A percentile compares a stretch with the other conserved stretches of the same genome.
Evolutionary conservation across 2,329 filamentous ascomycete species (phyloP).

Genomic region (Geosmithia putterillii): DNA sequence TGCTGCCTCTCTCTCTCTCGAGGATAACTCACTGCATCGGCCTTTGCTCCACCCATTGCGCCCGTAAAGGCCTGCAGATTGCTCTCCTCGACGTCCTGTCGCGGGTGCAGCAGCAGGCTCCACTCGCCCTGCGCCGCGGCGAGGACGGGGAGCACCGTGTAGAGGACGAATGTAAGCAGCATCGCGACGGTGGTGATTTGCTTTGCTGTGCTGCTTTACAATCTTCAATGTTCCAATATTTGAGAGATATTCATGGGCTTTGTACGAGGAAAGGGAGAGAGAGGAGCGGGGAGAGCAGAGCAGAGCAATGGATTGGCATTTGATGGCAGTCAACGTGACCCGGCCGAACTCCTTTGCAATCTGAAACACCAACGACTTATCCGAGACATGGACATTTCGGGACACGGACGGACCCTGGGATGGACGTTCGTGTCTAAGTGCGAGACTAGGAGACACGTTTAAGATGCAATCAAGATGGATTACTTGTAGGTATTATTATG

Average conservation of each 20-base stretch:
- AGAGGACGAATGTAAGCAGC: neutral
- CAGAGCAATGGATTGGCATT: no score
- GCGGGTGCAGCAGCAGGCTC: constrained; percentile 20
- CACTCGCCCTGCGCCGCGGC: constrained; percentile 22
- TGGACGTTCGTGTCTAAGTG: no score
- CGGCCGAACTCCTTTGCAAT: neutral
- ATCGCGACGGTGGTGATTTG: no score
- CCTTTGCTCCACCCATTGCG: constrained; percentile 19
- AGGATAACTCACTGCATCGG: neutral
- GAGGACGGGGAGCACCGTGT: constrained; percentile 6
- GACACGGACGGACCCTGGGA: no score
- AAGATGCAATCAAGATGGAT: no score
- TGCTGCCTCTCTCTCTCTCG: neutral
- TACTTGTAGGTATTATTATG: no score
- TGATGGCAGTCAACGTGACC: neutral
- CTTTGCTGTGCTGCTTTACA: no score
- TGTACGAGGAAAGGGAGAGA: no score
- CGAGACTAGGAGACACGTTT: no score
- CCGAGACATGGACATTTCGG: neutral
- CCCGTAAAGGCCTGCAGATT: constrained; percentile 29
- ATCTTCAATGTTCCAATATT: no score
- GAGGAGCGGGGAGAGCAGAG: no score
- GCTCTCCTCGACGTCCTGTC: constrained; percentile 12
- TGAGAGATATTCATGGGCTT: no score
- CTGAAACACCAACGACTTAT: neutral